Conservation (phyloP, 2,329 filamentous ascomycete species). For the Fusarium pseudocircinatum region DNA sequence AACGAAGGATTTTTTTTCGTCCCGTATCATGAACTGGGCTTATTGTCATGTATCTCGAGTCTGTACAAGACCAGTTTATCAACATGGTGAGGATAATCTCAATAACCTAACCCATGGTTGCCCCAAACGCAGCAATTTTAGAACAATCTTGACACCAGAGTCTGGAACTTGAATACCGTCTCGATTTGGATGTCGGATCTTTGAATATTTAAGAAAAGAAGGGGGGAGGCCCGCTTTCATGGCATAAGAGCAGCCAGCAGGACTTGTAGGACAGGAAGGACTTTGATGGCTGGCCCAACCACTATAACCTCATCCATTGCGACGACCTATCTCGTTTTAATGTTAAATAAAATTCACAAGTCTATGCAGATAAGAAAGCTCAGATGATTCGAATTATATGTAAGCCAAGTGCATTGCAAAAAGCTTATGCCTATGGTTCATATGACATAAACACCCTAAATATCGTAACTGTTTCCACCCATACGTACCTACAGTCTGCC, state of each 20-base stretch:
- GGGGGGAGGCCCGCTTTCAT: not conserved
- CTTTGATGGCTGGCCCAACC: not conserved
- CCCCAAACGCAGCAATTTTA: not conserved
- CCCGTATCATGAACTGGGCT: too few relatives aligned
- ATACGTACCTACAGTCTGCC: not conserved
- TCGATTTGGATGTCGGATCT: not conserved
- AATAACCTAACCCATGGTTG: not conserved
- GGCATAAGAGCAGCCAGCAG: not conserved
- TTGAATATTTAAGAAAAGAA: not conserved
- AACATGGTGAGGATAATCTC: too few relatives aligned
- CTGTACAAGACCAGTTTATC: too few relatives aligned
- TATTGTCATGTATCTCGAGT: not conserved
- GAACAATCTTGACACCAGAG: fast-evolving
- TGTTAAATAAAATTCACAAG: not conserved
- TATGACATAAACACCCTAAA: not conserved
- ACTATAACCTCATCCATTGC: too few relatives aligned
- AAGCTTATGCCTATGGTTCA: too few relatives aligned
- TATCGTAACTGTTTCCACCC: not conserved
- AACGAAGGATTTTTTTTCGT: too few relatives aligned
- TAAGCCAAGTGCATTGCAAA: not conserved
- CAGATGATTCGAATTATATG: fast-evolving
- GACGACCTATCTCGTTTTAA: too few relatives aligned
- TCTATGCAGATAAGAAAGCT: fast-evolving
- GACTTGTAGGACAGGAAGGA: too few relatives aligned
- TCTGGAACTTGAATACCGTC: not conserved